These are phyloP conservation scores for Carex myosuroides DNA, from an alignment of 176 grass and related monocot species.

Conservation along the genomic window DNA sequence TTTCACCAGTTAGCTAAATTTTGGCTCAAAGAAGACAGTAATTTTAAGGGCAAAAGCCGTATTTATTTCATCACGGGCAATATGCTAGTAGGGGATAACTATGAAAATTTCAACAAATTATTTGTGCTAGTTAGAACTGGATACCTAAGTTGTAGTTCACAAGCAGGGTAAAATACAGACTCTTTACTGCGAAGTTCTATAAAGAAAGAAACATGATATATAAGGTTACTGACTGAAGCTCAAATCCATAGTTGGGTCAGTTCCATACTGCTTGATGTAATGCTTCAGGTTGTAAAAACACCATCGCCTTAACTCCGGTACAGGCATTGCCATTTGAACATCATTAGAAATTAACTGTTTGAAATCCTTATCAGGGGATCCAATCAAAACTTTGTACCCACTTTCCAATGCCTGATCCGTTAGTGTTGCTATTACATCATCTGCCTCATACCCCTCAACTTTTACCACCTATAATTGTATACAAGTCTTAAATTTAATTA, in stretches of 20 bases:
- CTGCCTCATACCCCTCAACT: conserved; percentile 73
- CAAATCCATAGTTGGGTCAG: conserved; percentile 76
- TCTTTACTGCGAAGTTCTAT: neutral
- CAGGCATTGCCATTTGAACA: conserved; percentile 78
- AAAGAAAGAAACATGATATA: neutral
- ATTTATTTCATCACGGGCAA: neutral
- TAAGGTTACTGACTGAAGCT: conserved; percentile 76
- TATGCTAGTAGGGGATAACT: neutral
- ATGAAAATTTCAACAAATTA: neutral
- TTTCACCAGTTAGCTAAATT: neutral
- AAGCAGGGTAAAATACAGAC: neutral
- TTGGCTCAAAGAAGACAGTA: neutral
- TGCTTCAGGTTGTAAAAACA: conserved; percentile 86
- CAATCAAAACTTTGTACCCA: conserved; percentile 57
- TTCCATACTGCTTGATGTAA: conserved; percentile 80
- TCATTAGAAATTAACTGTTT: conserved; percentile 89
- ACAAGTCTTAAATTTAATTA: neutral
- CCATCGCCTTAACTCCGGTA: conserved; percentile 81
- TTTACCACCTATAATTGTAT: conserved; percentile 54
- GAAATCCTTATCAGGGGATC: conserved; percentile 90
- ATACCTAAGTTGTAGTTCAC: neutral
- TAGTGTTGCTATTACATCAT: conserved; percentile 82
- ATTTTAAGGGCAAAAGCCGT: neutral
- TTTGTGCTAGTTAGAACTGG: neutral
- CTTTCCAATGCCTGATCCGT: conserved; percentile 58